Conservation (phyloP, 176 grass and related monocot species). For the Oryza rufipogon region DNA sequence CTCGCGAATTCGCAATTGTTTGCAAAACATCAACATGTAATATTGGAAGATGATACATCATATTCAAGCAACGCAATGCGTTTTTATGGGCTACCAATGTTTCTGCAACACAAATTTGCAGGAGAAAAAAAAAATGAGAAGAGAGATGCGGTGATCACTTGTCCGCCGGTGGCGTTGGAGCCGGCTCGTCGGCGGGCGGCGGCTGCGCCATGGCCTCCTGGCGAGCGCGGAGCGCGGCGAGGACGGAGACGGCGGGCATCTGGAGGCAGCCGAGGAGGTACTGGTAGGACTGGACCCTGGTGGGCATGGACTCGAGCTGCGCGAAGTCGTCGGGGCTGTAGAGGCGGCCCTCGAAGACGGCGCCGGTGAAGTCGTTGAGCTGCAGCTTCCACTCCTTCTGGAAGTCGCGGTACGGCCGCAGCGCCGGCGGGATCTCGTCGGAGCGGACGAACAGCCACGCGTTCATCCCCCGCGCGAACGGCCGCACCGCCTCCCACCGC, state of each 20-base stretch:
- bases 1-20: background rate
- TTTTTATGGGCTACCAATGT: background rate
- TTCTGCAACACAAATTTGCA: conserved; percentile 27
- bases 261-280: conserved; percentile 85
- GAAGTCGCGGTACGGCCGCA: conserved; percentile 85
- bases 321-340: conserved; percentile 87
- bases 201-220: conserved; percentile 49
- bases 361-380: conserved; percentile 92
- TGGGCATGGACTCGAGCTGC: conserved; percentile 88
- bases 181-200: background rate
- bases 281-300: conserved; percentile 69
- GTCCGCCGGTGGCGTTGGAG: background rate
- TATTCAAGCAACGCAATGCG: conserved; percentile 15
- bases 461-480: conserved; percentile 90
- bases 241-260: conserved; percentile 68
- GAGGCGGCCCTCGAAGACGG: conserved; percentile 86
- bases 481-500: conserved; percentile 72
- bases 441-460: conserved; percentile 98
- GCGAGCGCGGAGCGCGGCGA: conserved; percentile 56
- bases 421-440: conserved; percentile 89
- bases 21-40: background rate
- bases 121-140: background rate
- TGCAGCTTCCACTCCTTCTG: conserved; percentile 83
- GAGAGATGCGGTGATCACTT: conserved; percentile 16
- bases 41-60: conserved; percentile 3